Base-by-base conservation (phyloP, 352 stramenopile genomes). In the Phytopythium ostracodes region DNA sequence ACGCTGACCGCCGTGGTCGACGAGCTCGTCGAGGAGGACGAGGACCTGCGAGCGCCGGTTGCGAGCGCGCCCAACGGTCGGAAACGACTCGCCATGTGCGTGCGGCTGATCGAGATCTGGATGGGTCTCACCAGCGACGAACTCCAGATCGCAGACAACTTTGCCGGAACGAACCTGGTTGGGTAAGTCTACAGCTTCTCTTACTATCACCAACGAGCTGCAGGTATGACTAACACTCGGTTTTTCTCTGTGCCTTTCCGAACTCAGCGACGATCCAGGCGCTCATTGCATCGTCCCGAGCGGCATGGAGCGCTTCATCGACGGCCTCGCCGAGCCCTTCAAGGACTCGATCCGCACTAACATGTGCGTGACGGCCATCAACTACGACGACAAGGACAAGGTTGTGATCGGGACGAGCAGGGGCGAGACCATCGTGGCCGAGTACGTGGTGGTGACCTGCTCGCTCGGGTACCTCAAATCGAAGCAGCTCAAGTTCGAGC, bases 51-150 rank as follows among this genome's bases (percentile, higher is more conserved):
- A 5, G 51, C 53, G 5, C 57, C 43, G 10, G 60, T 71, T 57
- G 31, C 22, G 14, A 66, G 61, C 25, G 20, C 52, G 8, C 51
- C 67, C 6, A 75, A 71, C 22, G 75, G 67, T 31, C 67, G 60
- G 8, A 59, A 56, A 12, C 59, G 76, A 20, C 24, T 87, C 27
- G 57, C 75, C 10, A 58, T 86, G 27, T 86, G 76, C 33, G 36
- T 87, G 25, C 71, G 67, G 4, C 55, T 85, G 47, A 75, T 87
- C 35, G 77, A 89, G 60, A 64, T 81, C 50, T 89, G 76, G 76
- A 82, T 85, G 73, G 79, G 79, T 4, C 64, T 76, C 9, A 74
- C 73, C 4, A 70, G 73, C 0, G 70, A 87, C 27, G 64, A 71
- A 36, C 62, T 89, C 18, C 77, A 87, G 60, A 70, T 89, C 18